phyloP scores from a whole-genome alignment of 495 filamentous ascomycete genomes.

The Neurospora pannonica region DNA sequence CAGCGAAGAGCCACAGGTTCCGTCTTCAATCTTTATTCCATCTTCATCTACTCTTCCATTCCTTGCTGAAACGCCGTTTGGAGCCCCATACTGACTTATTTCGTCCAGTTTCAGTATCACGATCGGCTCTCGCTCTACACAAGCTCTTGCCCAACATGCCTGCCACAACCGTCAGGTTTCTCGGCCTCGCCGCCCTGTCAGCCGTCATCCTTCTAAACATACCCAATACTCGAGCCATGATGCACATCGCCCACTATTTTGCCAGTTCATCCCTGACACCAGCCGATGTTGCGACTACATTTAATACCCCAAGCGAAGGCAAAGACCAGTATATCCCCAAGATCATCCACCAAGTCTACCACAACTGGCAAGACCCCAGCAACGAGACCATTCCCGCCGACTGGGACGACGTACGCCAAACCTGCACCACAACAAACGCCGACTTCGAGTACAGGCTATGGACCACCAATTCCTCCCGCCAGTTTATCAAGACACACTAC shows the following conservation, averaged over 20 bases:
- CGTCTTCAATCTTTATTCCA: neutral
- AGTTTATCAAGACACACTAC: constrained; percentile 67
- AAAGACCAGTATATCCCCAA: constrained; percentile 50
- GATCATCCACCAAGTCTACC: constrained; percentile 84
- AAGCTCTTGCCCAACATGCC: neutral
- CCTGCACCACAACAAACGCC: constrained; percentile 61
- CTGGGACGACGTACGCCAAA: constrained; percentile 65
- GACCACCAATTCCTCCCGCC: constrained; percentile 64
- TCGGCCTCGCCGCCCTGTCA: neutral
- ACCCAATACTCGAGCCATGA: neutral
- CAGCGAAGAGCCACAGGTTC: neutral
- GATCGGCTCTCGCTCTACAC: neutral
- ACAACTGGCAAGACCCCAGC: constrained; percentile 36
- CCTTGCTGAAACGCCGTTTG: neutral
- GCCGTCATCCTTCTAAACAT: neutral
- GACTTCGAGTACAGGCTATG: constrained; percentile 83
- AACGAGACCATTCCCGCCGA: constrained; percentile 56
- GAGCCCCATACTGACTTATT: neutral
- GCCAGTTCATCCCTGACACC: neutral
- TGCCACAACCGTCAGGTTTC: neutral
- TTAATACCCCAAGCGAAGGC: neutral
- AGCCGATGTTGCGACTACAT: constrained; percentile 1
- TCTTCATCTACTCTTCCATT: neutral
- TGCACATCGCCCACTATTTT: constrained; percentile 4
- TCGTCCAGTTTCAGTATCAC: neutral